Evolutionary conservation across 495 filamentous ascomycete genomes (phyloP).

Genomic region (Wilcoxina mikolae): DNA sequence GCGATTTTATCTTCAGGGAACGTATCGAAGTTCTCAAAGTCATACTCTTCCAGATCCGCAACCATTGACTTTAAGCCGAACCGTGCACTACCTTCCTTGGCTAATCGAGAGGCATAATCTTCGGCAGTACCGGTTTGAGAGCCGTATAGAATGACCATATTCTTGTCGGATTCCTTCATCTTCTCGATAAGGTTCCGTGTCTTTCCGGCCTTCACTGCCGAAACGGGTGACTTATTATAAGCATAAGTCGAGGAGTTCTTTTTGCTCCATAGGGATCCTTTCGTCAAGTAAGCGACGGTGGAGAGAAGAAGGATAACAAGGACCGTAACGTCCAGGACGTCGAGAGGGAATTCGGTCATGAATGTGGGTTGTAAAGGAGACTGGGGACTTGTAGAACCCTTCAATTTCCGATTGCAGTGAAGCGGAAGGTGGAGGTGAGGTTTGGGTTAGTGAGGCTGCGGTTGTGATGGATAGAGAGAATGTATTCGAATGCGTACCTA

Average conservation of each 20-base stretch:
- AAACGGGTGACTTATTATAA: slow-evolving; percentile 45
- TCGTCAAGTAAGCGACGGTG: slow-evolving; percentile 90
- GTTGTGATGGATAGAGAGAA: too few relatives aligned
- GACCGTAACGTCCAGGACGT: slow-evolving; percentile 86
- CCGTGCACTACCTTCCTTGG: slow-evolving; percentile 91
- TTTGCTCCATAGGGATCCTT: slow-evolving; percentile 79
- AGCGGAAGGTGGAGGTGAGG: too few relatives aligned
- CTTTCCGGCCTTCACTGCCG: slow-evolving; percentile 59
- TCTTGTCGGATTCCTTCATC: slow-evolving; percentile 89
- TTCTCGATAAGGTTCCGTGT: slow-evolving; percentile 86
- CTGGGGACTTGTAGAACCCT: too few relatives aligned
- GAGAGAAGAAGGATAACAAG: slow-evolving; percentile 69
- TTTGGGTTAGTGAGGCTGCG: too few relatives aligned
- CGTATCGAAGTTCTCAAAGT: slow-evolving; percentile 84
- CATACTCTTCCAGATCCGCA: slow-evolving; percentile 94
- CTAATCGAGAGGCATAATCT: slow-evolving; percentile 93
- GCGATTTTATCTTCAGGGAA: slow-evolving; percentile 82
- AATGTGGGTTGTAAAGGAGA: too few relatives aligned
- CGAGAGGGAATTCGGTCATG: slow-evolving; percentile 72
- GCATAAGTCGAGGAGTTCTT: slow-evolving; percentile 78
- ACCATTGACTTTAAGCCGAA: slow-evolving; percentile 98
- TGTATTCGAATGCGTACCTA: too few relatives aligned
- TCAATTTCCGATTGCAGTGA: too few relatives aligned
- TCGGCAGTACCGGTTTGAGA: slow-evolving; percentile 98
- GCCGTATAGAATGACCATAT: slow-evolving; percentile 95